phyloP scores from a whole-genome alignment of 1,284 basidiomycete genomes.

The Lentinula novae-zelandiae region DNA sequence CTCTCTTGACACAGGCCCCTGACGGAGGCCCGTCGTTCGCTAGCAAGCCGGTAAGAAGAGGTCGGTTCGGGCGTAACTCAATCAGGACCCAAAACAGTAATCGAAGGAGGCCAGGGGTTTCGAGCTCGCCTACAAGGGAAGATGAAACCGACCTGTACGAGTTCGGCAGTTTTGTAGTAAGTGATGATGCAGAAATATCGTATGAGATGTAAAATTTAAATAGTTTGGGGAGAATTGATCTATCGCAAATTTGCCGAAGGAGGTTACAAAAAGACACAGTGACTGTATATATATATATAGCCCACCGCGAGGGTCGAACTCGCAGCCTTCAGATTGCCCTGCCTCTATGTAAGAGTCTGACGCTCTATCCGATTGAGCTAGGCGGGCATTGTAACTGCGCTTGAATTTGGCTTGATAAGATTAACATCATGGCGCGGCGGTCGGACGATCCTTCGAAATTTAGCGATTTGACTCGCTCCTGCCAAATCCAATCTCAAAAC shows the following conservation, averaged over 20 bases:
- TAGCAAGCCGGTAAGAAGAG: slow-evolving; percentile 41
- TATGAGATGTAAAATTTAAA: slow-evolving; percentile 15
- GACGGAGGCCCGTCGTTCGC: slow-evolving; percentile 50
- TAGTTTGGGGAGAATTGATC: too few relatives aligned
- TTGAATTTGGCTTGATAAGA: neutral
- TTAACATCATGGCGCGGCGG: too few relatives aligned
- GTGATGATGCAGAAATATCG: slow-evolving; percentile 55
- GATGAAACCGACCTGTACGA: slow-evolving; percentile 58
- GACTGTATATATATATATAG: too few relatives aligned
- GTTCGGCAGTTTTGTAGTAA: slow-evolving; percentile 73
- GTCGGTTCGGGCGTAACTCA: slow-evolving; percentile 29
- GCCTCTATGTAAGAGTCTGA: slow-evolving; percentile 50
- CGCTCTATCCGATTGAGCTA: slow-evolving; percentile 88
- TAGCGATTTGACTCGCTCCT: too few relatives aligned
- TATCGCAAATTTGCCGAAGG: too few relatives aligned
- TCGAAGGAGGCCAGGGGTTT: slow-evolving; percentile 30
- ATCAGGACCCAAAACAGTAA: slow-evolving; percentile 18
- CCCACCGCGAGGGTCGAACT: slow-evolving; percentile 91
- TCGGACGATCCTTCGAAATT: too few relatives aligned
- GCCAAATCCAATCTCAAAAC: neutral
- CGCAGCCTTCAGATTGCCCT: slow-evolving; percentile 78
- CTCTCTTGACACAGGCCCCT: slow-evolving; percentile 67
- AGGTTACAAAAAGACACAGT: too few relatives aligned
- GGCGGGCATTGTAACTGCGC: slow-evolving; percentile 43
- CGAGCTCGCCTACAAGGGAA: slow-evolving; percentile 57